These are phyloP conservation scores for Lasiosphaeria miniovina DNA, from an alignment of 495 filamentous ascomycete species.

Conservation along the genomic window DNA sequence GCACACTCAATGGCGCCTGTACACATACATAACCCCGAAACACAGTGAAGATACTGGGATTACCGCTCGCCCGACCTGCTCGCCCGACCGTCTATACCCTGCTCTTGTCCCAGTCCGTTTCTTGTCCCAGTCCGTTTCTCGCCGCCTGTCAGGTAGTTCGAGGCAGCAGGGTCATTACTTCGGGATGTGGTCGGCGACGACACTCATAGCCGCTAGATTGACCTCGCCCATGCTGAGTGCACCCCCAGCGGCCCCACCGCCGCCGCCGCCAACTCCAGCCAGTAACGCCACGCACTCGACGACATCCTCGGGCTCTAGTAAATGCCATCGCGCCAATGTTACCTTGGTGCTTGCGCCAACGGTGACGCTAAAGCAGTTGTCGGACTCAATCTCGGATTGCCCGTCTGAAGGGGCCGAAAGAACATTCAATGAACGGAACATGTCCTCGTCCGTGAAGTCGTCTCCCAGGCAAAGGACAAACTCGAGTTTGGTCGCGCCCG, in stretches of 20 bases:
- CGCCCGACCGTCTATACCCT: neutral
- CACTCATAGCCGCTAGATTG: constrained; percentile 44
- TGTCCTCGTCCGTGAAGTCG: constrained; percentile 97
- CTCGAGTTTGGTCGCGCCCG: constrained; percentile 51
- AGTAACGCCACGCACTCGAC: constrained; percentile 74
- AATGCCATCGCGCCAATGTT: constrained; percentile 81
- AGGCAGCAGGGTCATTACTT: neutral
- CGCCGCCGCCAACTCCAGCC: constrained; percentile 48
- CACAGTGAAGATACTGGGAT: too few relatives aligned
- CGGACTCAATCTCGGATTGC: constrained; percentile 45
- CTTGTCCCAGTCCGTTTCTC: neutral
- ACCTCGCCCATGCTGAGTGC: constrained; percentile 42
- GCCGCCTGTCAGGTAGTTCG: too few relatives aligned
- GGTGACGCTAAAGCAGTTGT: constrained; percentile 79
- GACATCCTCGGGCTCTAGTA: constrained; percentile 83
- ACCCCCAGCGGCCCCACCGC: constrained; percentile 31
- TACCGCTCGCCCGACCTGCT: neutral
- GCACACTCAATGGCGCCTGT: too few relatives aligned
- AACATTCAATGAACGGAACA: constrained; percentile 63
- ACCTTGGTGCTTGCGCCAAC: constrained; percentile 84
- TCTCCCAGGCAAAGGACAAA: constrained; percentile 90
- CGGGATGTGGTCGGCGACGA: constrained; percentile 43
- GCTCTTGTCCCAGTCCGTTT: neutral
- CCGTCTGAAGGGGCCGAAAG: constrained; percentile 38
- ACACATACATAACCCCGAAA: too few relatives aligned